A percentile compares a stretch with the other conserved stretches of the same genome.
Conservation (phyloP, 352 stramenopile species). For the Pythium rhizo-oryzae region DNA sequence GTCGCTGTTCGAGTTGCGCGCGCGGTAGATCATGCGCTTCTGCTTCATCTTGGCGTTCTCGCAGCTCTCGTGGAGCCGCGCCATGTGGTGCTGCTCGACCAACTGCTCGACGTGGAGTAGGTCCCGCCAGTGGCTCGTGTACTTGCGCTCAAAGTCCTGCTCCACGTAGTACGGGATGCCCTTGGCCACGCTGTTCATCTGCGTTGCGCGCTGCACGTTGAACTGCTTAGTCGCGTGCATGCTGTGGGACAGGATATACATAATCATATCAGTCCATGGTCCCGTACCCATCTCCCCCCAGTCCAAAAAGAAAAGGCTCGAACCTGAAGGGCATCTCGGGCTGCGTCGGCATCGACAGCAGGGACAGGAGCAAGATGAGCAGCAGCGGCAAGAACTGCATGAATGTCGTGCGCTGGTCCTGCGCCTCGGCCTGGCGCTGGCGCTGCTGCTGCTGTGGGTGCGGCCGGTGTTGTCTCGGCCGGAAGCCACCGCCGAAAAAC, state of each 20-base stretch:
- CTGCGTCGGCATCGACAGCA: conserved; percentile 73
- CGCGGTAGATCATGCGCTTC: conserved; percentile 88
- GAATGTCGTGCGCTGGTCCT: conserved; percentile 52
- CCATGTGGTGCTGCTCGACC: conserved; percentile 83
- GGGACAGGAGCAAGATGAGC: conserved; percentile 83
- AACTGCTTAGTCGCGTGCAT: conserved; percentile 78
- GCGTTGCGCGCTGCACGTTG: conserved; percentile 71
- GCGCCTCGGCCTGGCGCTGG: conserved; percentile 44
- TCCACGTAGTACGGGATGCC: conserved; percentile 90
- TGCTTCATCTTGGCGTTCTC: conserved; percentile 84
- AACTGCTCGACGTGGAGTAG: conserved; percentile 84
- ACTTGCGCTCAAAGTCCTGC: conserved; percentile 84
- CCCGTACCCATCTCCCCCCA: not conserved
- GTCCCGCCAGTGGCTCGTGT: conserved; percentile 86
- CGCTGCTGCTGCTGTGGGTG: conserved; percentile 46
- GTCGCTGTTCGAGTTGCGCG: conserved; percentile 74
- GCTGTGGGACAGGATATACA: conserved; percentile 28
- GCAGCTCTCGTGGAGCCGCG: conserved; percentile 70
- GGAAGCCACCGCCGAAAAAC: conserved; percentile 89
- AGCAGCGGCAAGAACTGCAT: conserved; percentile 86
- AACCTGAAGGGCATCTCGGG: conserved; percentile 81
- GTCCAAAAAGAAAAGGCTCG: no score
- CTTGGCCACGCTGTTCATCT: conserved; percentile 84
- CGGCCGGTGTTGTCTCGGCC: conserved; percentile 44
- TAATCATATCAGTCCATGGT: not conserved